Base-by-base conservation (phyloP, 2,329 filamentous ascomycete species). In the Falciphora oryzae region DNA sequence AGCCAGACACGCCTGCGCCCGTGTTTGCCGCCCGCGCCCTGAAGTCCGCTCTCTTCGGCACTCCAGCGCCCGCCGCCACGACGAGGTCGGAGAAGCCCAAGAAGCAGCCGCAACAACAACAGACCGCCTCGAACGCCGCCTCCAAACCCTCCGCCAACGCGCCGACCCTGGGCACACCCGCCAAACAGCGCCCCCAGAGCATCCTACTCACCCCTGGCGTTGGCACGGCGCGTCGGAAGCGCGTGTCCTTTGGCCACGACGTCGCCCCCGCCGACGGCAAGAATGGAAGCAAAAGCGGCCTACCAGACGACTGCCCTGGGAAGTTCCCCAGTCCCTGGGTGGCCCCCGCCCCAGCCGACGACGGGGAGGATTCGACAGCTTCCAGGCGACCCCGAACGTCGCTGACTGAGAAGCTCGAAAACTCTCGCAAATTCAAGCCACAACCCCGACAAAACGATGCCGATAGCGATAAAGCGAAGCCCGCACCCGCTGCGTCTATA, bases 121-220 rank as follows among this genome's bases (percentile, higher is more conserved):
- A 53, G 22, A 50, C 57, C 29, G 66, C 53, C 35, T 27, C 68
- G 59, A 69, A 66, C 25, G 67, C 66, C 25, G 67, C 66, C 1
- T 31, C 57, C 27, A 28, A 31, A 25, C 27, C 57, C 57, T 29
- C 28, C 18, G 31, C 27, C 11, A 29, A 29, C 18, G 31, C 57
- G 28, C 27, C 57, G 16, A 57, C 38, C 22, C 32, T 73, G 10
- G 75, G 74, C 61, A 25, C 65, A 67, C 65, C 82, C 27, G 82
- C 83, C 1, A 75, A 73, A 27, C 84, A 81, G 67, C 44, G 44
- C 4, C 82, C 81, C 0, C 77, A 80, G 4, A 85, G 87, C 1
- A 89, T 89, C 58, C 77, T 89, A 3, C 73, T 89, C 60, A 89
- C 87, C 0, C 87, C 87, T 0, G 87, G 87, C 1, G 88, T 85